phyloP scores from a whole-genome alignment of 2,329 filamentous ascomycete species.

The Ascochyta clinopodiicola region DNA sequence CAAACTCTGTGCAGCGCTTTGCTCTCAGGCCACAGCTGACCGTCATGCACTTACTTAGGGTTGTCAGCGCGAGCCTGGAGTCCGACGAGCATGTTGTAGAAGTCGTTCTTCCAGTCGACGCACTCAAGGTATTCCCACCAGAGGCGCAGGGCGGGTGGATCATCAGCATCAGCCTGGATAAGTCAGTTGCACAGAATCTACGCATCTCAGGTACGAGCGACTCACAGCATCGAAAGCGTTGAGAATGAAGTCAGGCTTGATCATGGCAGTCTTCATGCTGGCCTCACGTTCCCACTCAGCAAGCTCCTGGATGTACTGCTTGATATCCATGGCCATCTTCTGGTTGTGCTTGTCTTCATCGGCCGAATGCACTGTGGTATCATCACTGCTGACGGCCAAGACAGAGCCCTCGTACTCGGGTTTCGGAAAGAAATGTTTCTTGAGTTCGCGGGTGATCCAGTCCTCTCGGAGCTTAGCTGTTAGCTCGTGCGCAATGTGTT shows the following conservation, averaged over 20 bases:
- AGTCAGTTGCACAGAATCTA: background rate
- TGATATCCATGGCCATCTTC: conserved; percentile 41
- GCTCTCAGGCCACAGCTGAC: background rate
- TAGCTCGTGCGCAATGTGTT: conserved; percentile 51
- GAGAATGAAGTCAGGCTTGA: conserved; percentile 49
- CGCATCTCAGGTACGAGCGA: background rate
- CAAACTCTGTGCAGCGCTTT: background rate
- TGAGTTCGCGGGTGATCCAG: conserved; percentile 53
- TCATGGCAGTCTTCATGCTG: conserved; percentile 40
- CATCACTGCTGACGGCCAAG: conserved; percentile 15
- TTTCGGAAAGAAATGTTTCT: conserved; percentile 52
- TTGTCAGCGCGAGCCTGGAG: conserved; percentile 23
- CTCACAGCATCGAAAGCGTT: conserved; percentile 48
- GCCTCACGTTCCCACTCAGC: conserved; percentile 51
- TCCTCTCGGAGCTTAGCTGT: conserved; percentile 41
- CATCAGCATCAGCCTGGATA: conserved; percentile 47
- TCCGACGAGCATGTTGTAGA: conserved; percentile 51
- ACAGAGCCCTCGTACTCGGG: conserved; percentile 51
- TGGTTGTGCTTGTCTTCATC: conserved; percentile 30
- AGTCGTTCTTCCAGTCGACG: conserved; percentile 49
- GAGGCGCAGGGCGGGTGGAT: conserved; percentile 51
- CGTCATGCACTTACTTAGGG: background rate
- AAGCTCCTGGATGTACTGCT: conserved; percentile 44
- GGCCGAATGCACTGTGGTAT: conserved; percentile 22
- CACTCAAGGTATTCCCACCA: conserved; percentile 59